Conservation (phyloP, 192 early-diverging fungal species). For the Coemansia sp. region DNA sequence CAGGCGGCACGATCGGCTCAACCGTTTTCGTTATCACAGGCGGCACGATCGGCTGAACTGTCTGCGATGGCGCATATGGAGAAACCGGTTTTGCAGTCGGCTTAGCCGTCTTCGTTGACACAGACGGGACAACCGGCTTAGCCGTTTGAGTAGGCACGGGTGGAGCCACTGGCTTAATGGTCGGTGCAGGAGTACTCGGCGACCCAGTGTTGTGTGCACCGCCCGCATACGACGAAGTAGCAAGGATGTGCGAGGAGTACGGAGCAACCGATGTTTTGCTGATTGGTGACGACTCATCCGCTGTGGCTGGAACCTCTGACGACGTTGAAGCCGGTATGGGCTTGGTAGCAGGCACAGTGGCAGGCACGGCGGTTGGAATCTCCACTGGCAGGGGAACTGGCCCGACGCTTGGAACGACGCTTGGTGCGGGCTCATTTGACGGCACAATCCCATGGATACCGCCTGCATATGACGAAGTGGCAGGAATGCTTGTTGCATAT, state of each 20-base stretch:
- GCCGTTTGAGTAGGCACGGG: background rate
- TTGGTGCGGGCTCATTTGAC: background rate
- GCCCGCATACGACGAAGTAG: no score
- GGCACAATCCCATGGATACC: no score
- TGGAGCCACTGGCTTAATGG: background rate
- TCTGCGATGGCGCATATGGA: no score
- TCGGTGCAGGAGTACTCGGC: background rate
- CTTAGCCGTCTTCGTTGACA: background rate
- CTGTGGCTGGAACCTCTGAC: no score
- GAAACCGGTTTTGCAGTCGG: no score
- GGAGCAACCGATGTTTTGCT: background rate
- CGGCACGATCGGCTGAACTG: no score
- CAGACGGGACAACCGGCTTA: background rate
- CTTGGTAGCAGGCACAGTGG: background rate
- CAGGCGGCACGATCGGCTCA: no score
- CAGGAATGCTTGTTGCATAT: no score
- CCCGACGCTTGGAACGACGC: background rate
- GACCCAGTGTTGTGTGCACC: background rate
- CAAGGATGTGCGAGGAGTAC: background rate
- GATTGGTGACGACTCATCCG: no score
- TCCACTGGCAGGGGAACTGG: background rate
- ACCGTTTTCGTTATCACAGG: no score
- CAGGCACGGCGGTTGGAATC: background rate
- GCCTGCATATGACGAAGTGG: no score
- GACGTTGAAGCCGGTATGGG: background rate